A percentile compares a stretch with the other conserved stretches of the same genome.
phyloP scores from a whole-genome alignment of 1,284 basidiomycete genomes.

The Ceratobasidium sp. region DNA sequence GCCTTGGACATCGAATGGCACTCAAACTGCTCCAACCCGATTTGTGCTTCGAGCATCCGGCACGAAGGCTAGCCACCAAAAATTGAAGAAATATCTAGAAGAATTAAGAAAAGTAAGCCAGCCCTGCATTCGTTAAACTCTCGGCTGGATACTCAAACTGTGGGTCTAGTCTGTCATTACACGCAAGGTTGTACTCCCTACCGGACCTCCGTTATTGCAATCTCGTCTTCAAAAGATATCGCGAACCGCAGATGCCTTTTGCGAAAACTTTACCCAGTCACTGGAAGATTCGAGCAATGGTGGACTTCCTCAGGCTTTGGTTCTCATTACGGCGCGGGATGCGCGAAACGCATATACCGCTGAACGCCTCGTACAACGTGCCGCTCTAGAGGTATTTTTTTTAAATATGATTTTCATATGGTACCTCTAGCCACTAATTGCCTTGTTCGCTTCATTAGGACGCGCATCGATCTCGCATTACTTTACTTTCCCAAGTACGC shows the following conservation, averaged over 20 bases:
- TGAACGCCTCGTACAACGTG: constrained; percentile 28
- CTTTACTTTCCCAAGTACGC: background rate
- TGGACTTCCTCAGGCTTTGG: background rate
- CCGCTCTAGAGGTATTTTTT: constrained; percentile 19
- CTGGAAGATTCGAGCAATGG: background rate
- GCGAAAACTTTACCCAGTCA: background rate
- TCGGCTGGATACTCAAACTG: background rate
- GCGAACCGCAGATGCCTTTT: constrained; percentile 16
- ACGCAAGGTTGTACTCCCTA: constrained; percentile 6
- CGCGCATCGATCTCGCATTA: constrained; percentile 12
- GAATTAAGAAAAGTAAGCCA: constrained; percentile 11
- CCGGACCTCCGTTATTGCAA: constrained; percentile 6
- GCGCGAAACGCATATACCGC: constrained; percentile 27
- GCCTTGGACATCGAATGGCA: background rate
- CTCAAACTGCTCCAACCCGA: background rate
- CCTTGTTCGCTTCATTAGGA: background rate
- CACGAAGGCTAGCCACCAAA: background rate
- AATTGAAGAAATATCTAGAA: constrained; percentile 21
- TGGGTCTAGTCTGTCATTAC: constrained; percentile 1
- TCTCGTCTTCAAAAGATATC: constrained; percentile 20
- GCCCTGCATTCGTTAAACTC: background rate
- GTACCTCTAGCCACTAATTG: no score
- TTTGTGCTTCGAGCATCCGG: constrained; percentile 30
- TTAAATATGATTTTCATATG: background rate
- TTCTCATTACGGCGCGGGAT: constrained; percentile 16